Evolutionary conservation across 2,329 filamentous ascomycete genomes (phyloP).

Genomic region (Aspergillus oerlinghausenensis): DNA sequence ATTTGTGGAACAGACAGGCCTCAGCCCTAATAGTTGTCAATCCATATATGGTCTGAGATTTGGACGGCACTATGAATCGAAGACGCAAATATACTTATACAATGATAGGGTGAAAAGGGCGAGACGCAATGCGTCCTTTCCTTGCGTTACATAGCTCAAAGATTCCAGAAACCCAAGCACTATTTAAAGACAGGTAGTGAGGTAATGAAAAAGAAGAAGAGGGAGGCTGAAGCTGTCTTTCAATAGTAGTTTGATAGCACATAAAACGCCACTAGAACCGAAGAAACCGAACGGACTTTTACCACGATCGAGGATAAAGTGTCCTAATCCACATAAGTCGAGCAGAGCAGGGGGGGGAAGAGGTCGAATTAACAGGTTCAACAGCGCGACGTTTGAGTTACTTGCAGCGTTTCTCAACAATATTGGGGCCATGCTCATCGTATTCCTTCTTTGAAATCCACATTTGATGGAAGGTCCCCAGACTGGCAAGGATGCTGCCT

Average conservation of each 20-base stretch:
- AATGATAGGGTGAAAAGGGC: not conserved
- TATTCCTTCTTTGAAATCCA: slow-evolving; percentile 98
- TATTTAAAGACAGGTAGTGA: not conserved
- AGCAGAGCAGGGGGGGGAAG: not conserved
- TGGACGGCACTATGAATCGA: not conserved
- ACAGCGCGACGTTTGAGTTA: slow-evolving; percentile 37
- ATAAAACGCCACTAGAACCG: not conserved
- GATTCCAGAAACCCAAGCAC: not conserved
- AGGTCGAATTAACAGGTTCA: not conserved
- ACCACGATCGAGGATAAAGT: not conserved
- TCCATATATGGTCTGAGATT: not conserved
- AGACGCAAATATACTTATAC: not conserved
- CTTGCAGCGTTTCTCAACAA: slow-evolving; percentile 96
- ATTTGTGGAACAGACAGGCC: not conserved
- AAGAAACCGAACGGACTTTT: not conserved
- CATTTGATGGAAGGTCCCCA: slow-evolving; percentile 99
- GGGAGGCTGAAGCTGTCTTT: not conserved
- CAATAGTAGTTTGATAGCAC: not conserved
- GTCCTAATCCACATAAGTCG: not conserved
- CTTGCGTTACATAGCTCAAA: not conserved
- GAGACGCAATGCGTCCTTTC: not conserved
- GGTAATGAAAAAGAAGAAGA: no score
- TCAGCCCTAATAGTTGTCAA: not conserved
- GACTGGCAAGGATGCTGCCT: slow-evolving; percentile 87
- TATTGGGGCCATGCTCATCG: slow-evolving; percentile 83